Evolutionary conservation across 768 basidiomycete genomes (phyloP).

Genomic region (Amanita exitialis): DNA sequence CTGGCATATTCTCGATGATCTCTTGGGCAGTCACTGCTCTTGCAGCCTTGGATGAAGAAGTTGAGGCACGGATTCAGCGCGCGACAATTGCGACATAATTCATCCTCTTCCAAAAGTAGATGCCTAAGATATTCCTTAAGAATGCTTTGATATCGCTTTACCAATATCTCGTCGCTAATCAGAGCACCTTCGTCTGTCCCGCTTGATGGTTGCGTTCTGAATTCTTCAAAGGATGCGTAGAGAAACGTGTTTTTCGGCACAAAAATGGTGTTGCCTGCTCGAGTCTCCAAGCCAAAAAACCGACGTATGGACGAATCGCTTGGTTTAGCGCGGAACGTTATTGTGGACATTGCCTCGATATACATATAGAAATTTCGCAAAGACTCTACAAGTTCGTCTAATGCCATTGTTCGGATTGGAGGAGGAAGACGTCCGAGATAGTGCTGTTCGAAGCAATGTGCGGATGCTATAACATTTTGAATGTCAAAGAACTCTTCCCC

Average conservation of each 20-base stretch:
- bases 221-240: neutral
- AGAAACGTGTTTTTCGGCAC: neutral
- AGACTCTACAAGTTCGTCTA: constrained; percentile 14
- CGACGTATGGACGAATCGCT: neutral
- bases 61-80: constrained; percentile 12
- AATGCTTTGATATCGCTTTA: constrained; percentile 11
- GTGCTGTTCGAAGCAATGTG: constrained; percentile 3
- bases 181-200: neutral
- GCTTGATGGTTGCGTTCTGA: neutral
- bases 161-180: neutral
- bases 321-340: neutral
- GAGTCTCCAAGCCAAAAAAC: neutral
- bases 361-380: neutral
- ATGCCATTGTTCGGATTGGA: neutral
- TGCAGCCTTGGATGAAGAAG: constrained; percentile 24
- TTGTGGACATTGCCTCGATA: neutral
- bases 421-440: neutral
- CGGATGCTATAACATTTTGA: constrained; percentile 9
- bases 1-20: constrained; percentile 20
- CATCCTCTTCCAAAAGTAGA: constrained; percentile 22
- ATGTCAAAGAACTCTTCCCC: constrained; percentile 15
- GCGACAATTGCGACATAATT: constrained; percentile 29
- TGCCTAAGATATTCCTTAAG: constrained; percentile 18
- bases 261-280: neutral
- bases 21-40: constrained; percentile 20